Conservation (phyloP, 164 flowering plant genomes). For the Malania oleifera region DNA sequence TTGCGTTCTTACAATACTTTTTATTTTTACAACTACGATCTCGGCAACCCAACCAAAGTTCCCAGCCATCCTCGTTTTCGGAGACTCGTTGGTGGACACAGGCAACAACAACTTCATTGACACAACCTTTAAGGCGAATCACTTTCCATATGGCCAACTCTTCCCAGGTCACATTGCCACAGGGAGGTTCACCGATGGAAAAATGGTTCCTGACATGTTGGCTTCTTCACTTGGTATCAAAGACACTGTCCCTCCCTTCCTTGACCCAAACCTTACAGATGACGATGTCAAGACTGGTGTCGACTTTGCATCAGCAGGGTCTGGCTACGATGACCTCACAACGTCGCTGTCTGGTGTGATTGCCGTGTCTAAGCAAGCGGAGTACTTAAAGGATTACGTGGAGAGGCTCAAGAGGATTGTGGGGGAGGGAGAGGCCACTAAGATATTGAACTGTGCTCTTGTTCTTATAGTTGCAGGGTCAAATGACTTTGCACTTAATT, state of each 20-base stretch:
- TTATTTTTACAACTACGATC: too few relatives aligned
- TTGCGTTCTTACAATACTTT: too few relatives aligned
- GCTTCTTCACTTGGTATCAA: constrained; percentile 40
- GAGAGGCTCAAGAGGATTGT: constrained; percentile 24
- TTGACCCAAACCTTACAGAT: constrained; percentile 33
- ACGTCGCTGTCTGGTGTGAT: constrained; percentile 15
- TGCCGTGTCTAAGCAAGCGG: constrained; percentile 30
- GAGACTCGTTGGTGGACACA: constrained; percentile 59
- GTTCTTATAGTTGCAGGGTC: constrained; percentile 50
- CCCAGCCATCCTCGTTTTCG: constrained; percentile 49
- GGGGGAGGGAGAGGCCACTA: constrained; percentile 33
- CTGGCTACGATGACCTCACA: constrained; percentile 50
- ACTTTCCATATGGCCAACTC: constrained; percentile 41
- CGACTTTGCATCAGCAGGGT: constrained; percentile 54
- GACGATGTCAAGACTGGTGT: constrained; percentile 39
- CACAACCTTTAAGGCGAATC: constrained; percentile 22
- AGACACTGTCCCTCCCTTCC: constrained; percentile 45
- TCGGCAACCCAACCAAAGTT: constrained; percentile 16
- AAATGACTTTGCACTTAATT: constrained; percentile 47
- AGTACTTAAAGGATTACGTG: neutral
- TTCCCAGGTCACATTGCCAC: constrained; percentile 37
- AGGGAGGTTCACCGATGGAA: constrained; percentile 61
- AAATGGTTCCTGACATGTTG: constrained; percentile 42
- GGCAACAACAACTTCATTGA: constrained; percentile 57
- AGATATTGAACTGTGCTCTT: constrained; percentile 26